phyloP scores from a whole-genome alignment of 2,329 filamentous ascomycete species.

The Colletotrichum limetticola region DNA sequence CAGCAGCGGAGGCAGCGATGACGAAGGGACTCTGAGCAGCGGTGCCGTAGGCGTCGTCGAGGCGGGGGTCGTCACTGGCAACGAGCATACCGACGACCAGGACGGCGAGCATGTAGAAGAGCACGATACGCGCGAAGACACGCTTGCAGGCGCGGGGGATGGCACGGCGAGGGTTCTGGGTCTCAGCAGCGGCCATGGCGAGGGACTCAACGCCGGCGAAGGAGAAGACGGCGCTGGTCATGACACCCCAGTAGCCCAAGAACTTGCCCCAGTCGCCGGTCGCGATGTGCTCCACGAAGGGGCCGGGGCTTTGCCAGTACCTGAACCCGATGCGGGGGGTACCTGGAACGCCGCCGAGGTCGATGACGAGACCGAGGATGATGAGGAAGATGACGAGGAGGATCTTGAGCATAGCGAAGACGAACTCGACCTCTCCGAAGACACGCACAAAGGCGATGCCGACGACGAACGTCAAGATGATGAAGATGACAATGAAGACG shows the following conservation, averaged over 20 bases:
- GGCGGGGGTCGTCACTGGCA: constrained; percentile 60
- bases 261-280: constrained; percentile 44
- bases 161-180: constrained; percentile 57
- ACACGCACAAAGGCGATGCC: constrained; percentile 35
- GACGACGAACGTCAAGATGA: constrained; percentile 37
- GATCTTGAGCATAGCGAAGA: constrained; percentile 65
- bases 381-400: constrained; percentile 70
- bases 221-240: constrained; percentile 40
- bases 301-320: constrained; percentile 42
- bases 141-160: constrained; percentile 42
- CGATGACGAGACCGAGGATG: constrained; percentile 63
- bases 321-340: constrained; percentile 38
- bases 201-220: constrained; percentile 40
- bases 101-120: constrained; percentile 60
- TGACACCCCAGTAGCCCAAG: constrained; percentile 41
- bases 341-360: constrained; percentile 42
- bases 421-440: constrained; percentile 69
- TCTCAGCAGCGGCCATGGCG: constrained; percentile 41
- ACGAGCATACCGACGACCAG: constrained; percentile 65
- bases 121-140: constrained; percentile 41
- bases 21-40: constrained; percentile 63
- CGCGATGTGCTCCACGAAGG: constrained; percentile 72
- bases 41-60: constrained; percentile 60
- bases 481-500: constrained; percentile 38
- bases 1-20: constrained; percentile 61